Percentiles rank a stretch among this genome's conserved stretches.
These are phyloP conservation scores for Porphyra umbilicalis DNA, from an alignment of 31 red algal genomes.

Conservation along the genomic window DNA sequence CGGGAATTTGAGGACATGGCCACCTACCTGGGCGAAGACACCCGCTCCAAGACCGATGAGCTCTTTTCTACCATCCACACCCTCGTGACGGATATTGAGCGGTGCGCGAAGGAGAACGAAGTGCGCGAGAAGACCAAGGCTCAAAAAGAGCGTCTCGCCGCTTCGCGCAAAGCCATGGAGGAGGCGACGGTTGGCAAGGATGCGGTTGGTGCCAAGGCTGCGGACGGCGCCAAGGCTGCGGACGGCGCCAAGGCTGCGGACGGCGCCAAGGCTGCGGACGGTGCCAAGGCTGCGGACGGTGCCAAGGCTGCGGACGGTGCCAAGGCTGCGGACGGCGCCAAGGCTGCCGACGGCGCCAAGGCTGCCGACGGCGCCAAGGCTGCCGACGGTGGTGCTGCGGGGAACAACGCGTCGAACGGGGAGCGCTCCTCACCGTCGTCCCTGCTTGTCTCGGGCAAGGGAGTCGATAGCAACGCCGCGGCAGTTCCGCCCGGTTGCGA, in stretches of 20 bases:
- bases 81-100: conserved; percentile 37
- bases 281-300: too few relatives aligned
- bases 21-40: conserved; percentile 52
- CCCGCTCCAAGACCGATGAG: conserved; percentile 53
- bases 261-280: too few relatives aligned
- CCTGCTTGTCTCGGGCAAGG: neutral
- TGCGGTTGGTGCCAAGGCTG: neutral
- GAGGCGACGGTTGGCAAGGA: too few relatives aligned
- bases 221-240: too few relatives aligned
- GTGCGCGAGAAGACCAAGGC: conserved; percentile 18
- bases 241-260: too few relatives aligned
- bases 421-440: neutral
- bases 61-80: conserved; percentile 37
- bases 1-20: conserved; percentile 46
- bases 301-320: too few relatives aligned
- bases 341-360: too few relatives aligned
- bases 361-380: too few relatives aligned
- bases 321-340: too few relatives aligned
- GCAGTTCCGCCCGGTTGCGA: too few relatives aligned
- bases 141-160: neutral
- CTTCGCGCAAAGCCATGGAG: neutral
- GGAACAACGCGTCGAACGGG: neutral
- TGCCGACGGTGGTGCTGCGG: neutral
- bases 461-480: too few relatives aligned
- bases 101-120: conserved; percentile 39